A percentile compares a stretch with the other conserved stretches of the same genome.
Conservation (phyloP, 116 monocot genomes). For the Trichopus zeylanicus region DNA sequence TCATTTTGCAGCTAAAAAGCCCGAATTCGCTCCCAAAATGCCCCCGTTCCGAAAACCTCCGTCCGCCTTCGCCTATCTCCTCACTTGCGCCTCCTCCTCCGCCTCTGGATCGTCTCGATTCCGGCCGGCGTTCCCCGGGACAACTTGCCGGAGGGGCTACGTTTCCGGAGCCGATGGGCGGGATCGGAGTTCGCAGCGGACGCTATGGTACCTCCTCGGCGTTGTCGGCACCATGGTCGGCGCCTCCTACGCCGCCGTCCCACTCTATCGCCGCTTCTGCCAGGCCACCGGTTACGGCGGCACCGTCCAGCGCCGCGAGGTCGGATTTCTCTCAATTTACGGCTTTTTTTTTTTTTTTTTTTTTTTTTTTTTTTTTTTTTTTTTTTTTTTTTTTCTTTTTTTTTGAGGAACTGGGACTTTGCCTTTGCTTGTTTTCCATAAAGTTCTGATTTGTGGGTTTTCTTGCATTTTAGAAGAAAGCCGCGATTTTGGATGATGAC, state of each 20-base stretch:
- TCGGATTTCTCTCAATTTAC: slow-evolving; percentile 6
- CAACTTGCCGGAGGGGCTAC: background rate
- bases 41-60: background rate
- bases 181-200: slow-evolving; percentile 66
- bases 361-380: background rate
- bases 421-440: background rate
- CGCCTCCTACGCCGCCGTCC: slow-evolving; percentile 89
- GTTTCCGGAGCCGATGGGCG: slow-evolving; percentile 10
- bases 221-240: slow-evolving; percentile 88
- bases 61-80: background rate
- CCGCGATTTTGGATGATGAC: no score
- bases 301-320: slow-evolving; percentile 87
- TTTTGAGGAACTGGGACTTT: background rate
- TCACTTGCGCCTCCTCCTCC: slow-evolving; percentile 3
- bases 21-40: slow-evolving; percentile 5
- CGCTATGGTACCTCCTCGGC: slow-evolving; percentile 60
- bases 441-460: background rate
- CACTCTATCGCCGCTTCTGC: slow-evolving; percentile 94
- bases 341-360: background rate
- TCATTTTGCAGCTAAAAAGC: slow-evolving; percentile 6
- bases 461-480: no score
- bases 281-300: slow-evolving; percentile 98
- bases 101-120: background rate
- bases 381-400: background rate
- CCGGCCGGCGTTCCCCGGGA: background rate